Percentiles rank a stretch among this genome's conserved stretches.
Conservation (phyloP, 371 early-diverging fungal species). For the Paraphysoderma sedebokerense region DNA sequence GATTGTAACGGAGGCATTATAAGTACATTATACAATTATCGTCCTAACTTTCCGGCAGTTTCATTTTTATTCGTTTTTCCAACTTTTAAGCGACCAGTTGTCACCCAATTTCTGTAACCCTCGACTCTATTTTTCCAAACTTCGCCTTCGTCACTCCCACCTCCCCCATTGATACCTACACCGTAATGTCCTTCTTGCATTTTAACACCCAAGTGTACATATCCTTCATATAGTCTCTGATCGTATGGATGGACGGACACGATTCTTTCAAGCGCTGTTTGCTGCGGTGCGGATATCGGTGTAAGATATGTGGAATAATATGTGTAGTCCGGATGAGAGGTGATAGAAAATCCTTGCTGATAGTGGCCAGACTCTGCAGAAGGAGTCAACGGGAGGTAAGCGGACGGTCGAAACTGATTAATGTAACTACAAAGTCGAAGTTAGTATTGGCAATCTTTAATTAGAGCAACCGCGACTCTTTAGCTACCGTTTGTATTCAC, state of each 20-base stretch:
- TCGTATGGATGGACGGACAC: conserved; percentile 9
- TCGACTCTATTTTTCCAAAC: background rate
- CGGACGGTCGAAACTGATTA: too few relatives aligned
- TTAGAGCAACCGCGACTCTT: conserved; percentile 11
- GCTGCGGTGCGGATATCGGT: background rate
- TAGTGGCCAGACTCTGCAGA: conserved; percentile 4
- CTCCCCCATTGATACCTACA: background rate
- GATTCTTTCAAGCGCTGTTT: conserved; percentile 3
- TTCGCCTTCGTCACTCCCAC: background rate
- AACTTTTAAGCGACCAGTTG: background rate
- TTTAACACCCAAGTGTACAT: conserved; percentile 12
- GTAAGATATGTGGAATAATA: background rate
- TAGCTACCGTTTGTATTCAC: conserved; percentile 14
- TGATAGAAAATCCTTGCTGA: conserved; percentile 7
- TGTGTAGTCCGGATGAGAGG: background rate
- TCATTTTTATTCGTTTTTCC: too few relatives aligned
- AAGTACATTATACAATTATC: too few relatives aligned
- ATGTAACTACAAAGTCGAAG: too few relatives aligned
- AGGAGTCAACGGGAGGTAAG: too few relatives aligned
- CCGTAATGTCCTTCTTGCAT: background rate
- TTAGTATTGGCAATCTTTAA: conserved; percentile 14
- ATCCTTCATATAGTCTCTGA: conserved; percentile 10
- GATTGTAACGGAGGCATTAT: too few relatives aligned
- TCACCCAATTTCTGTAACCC: background rate
- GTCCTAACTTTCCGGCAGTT: too few relatives aligned